A percentile compares a stretch with the other conserved stretches of the same genome.
phyloP scores from a whole-genome alignment of 2,329 filamentous ascomycete genomes.

The Colletotrichum sp. region DNA sequence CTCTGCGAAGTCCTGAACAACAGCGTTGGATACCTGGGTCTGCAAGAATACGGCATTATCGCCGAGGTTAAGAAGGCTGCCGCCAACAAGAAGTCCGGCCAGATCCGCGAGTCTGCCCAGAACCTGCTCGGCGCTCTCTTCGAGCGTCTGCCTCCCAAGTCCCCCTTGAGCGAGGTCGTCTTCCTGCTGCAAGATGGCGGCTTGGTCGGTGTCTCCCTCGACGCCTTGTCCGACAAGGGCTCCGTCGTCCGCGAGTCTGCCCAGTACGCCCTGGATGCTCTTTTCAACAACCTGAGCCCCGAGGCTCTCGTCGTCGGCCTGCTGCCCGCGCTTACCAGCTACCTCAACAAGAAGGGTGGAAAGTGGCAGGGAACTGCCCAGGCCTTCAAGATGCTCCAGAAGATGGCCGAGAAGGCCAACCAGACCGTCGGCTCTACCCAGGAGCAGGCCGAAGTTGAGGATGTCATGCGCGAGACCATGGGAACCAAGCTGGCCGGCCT shows the following conservation, averaged over 20 bases:
- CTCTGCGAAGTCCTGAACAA: constrained; percentile 65
- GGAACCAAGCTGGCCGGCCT: constrained; percentile 84
- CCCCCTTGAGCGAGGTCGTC: constrained; percentile 79
- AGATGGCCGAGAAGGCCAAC: constrained; percentile 94
- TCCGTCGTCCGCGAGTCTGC: constrained; percentile 87
- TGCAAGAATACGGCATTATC: constrained; percentile 58
- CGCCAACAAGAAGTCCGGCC: constrained; percentile 89
- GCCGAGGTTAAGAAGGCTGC: constrained; percentile 74
- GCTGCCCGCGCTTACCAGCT: constrained; percentile 75
- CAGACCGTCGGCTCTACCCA: constrained; percentile 77
- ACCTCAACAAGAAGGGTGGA: constrained; percentile 82
- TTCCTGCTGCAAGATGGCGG: constrained; percentile 83
- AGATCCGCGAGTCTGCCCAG: constrained; percentile 88
- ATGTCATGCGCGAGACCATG: constrained; percentile 88
- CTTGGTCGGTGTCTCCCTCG: constrained; percentile 75
- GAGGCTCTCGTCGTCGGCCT: constrained; percentile 86
- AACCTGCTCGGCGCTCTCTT: constrained; percentile 93
- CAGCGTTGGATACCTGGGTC: constrained; percentile 57
- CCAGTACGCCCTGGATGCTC: constrained; percentile 89
- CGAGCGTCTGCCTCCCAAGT: constrained; percentile 81
- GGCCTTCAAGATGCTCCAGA: constrained; percentile 82
- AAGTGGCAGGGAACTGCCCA: constrained; percentile 98
- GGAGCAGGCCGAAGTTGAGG: constrained; percentile 87
- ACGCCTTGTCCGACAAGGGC: constrained; percentile 89
- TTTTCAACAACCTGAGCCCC: constrained; percentile 79